A percentile compares a stretch with the other conserved stretches of the same genome.
These are phyloP conservation scores for Clavispora santaluciae DNA, from an alignment of 805 yeast species.

Conservation along the genomic window DNA sequence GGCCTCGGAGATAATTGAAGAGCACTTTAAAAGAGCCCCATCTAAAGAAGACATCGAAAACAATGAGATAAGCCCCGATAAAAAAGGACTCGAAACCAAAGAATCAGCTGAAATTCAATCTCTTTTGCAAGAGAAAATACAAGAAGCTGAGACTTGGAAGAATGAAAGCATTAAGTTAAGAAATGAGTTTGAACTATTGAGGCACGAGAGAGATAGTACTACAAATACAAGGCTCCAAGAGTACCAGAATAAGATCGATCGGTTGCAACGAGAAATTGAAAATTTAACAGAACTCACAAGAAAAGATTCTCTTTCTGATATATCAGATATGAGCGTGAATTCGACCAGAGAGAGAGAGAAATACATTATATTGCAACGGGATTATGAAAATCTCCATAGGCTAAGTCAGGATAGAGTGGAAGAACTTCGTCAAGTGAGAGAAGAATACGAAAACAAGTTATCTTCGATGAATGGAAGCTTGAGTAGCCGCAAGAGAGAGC, in stretches of 20 bases:
- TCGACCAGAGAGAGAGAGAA: conserved; percentile 8
- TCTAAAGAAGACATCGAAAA: not conserved
- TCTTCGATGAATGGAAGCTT: conserved; percentile 9
- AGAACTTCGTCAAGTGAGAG: conserved; percentile 6
- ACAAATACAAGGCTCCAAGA: conserved; percentile 25
- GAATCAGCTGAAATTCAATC: not conserved
- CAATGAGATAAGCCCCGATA: not conserved
- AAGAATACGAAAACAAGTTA: conserved; percentile 7
- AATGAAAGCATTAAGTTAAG: not conserved
- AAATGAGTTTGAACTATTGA: not conserved
- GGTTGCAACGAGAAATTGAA: conserved; percentile 28
- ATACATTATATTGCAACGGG: conserved; percentile 8
- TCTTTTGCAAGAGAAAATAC: not conserved
- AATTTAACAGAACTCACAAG: conserved; percentile 19
- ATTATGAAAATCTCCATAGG: conserved; percentile 10
- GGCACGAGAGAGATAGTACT: conserved; percentile 11
- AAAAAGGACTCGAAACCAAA: not conserved
- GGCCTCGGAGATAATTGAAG: not conserved
- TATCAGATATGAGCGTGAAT: conserved; percentile 2
- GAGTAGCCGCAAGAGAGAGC: conserved; percentile 10
- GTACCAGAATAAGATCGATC: conserved; percentile 27
- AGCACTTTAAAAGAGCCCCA: not conserved
- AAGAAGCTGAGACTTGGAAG: not conserved
- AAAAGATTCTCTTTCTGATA: conserved; percentile 8
- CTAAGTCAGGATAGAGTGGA: conserved; percentile 8